Evolutionary conservation across 1,284 basidiomycete genomes (phyloP).

Genomic region (Boletellus sp.): DNA sequence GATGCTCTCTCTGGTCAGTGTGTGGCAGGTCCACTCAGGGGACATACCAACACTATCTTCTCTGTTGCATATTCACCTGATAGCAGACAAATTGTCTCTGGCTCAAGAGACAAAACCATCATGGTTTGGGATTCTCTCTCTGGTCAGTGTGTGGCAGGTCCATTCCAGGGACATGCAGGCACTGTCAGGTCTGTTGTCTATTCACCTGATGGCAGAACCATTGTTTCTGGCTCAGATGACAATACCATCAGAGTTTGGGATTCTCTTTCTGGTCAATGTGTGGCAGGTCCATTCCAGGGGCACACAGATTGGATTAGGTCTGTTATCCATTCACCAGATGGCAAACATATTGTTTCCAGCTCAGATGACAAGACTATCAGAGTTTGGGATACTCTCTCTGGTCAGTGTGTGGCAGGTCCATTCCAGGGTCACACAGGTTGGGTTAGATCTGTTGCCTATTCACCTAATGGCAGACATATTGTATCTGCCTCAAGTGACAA

Average conservation of each 20-base stretch:
- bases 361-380: not conserved
- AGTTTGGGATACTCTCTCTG: slow-evolving; percentile 10
- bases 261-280: slow-evolving; percentile 9
- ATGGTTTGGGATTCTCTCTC: slow-evolving; percentile 14
- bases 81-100: slow-evolving; percentile 9
- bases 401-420: not conserved
- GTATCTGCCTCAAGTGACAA: slow-evolving; percentile 10
- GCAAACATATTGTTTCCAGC: slow-evolving; percentile 4
- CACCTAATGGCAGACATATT: slow-evolving; percentile 17
- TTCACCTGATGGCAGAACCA: slow-evolving; percentile 11
- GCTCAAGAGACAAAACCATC: not conserved
- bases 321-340: slow-evolving; percentile 16
- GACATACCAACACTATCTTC: not conserved
- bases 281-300: not conserved
- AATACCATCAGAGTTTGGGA: slow-evolving; percentile 8
- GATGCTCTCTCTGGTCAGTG: slow-evolving; percentile 2
- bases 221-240: slow-evolving; percentile 15
- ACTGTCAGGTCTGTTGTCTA: slow-evolving; percentile 7
- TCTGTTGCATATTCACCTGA: slow-evolving; percentile 16
- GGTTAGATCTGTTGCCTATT: not conserved
- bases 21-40: slow-evolving; percentile 6
- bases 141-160: not conserved
- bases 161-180: not conserved
- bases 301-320: fast-evolving
- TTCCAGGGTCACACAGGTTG: not conserved